Base-by-base conservation (phyloP, 176 grass and related monocot genomes). In the Elaeis guineensis region DNA sequence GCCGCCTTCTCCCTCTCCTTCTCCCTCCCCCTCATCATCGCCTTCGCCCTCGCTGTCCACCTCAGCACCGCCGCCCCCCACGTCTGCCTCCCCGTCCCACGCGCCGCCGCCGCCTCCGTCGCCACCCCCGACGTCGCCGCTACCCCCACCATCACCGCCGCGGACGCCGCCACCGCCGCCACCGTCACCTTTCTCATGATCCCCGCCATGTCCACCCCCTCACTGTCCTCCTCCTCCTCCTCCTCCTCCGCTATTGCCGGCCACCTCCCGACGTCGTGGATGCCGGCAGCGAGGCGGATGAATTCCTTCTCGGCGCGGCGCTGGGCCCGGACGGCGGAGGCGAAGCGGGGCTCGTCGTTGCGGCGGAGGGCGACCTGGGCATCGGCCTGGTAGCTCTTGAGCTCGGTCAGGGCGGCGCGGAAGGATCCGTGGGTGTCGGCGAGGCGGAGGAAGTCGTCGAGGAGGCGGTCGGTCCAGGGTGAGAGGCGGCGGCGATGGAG, bases 341-440 rank as follows among this genome's bases (percentile, higher is more conserved):
- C 67, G 0, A 88, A 74, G 15, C 84, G 71, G 3, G 74, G 50
- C 7, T 85, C 77, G 59, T 52, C 67, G 19, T 74, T 51, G 18
- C 21, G 62, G 17, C 78, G 84, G 25, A 94, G 78, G 63, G 80
- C 80, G 28, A 78, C 55, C 26, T 60, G 71, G 1, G 78, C 71
- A 72, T 81, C 89, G 5, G 71, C 65, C 52, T 77, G 81, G 5
- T 82, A 59, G 19, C 67, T 67, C 2, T 55, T 61, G 21, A 89
- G 75, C 11, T 67, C 32, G 51, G 83, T 70, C 4, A 85, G 28
- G 12, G 62, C 65, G 0, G 15, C 56, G 0, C 89, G 81, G 81
- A 89, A 85, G 69, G 44, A 77, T 22, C 66, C 67, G 74, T 85
- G 66, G 23, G 80, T 66, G 65, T 85, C 81, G 2, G 81, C 77